Evolutionary conservation across 257 asterid species (phyloP).

Genomic region (Apocynum venetum): DNA sequence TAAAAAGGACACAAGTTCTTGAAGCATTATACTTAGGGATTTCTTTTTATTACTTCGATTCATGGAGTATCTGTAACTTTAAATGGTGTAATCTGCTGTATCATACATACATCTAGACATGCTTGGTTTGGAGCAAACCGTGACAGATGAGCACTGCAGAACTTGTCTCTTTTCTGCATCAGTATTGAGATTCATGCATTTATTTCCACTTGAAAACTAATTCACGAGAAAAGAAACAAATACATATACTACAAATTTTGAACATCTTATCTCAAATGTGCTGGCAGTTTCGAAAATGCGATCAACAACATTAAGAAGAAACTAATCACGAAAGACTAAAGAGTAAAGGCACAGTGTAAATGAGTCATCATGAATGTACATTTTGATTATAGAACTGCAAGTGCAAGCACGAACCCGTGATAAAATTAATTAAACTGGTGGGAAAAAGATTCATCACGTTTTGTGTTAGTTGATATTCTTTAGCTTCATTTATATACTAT

Average conservation of each 20-base stretch:
- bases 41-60: not conserved
- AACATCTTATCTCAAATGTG: not conserved
- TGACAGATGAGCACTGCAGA: slow-evolving; percentile 22
- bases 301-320: not conserved
- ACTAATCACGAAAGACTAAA: not conserved
- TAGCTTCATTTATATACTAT: not conserved
- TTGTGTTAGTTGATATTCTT: not conserved
- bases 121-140: slow-evolving; percentile 2
- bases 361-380: slow-evolving; percentile 3
- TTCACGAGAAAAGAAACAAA: not conserved
- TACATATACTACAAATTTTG: not conserved
- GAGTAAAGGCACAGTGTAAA: not conserved
- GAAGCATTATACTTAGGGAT: not conserved
- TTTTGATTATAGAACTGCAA: not conserved
- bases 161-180: slow-evolving; percentile 9
- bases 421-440: not conserved
- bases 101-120: no score
- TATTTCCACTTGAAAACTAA: not conserved
- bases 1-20: not conserved
- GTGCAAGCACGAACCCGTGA: not conserved
- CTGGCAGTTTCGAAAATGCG: not conserved
- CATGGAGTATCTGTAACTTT: not conserved
- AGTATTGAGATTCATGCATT: no score
- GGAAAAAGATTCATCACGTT: slow-evolving; percentile 1
- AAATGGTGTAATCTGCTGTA: not conserved